Evolutionary conservation across 768 basidiomycete species (phyloP), one percentile per base, ranked within the genome.

Genomic region (Clitopilus passeckerianus): DNA sequence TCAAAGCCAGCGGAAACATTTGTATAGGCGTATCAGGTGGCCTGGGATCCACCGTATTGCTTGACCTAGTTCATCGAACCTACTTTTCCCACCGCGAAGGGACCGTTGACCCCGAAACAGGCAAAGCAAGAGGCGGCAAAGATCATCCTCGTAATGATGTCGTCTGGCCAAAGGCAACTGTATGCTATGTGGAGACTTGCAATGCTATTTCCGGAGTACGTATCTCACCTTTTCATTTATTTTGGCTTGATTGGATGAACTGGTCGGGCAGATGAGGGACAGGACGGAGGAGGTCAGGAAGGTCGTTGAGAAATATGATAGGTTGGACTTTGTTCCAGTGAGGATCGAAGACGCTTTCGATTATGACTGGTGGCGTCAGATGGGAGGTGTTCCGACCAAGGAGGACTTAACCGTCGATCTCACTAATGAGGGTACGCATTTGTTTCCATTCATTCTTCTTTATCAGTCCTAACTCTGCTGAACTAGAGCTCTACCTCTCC

Each of bases 1-100:
- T 90, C 4, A 86, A 84, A 64, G 89, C 91, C 1, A 74, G 81
- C 8, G 90, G 90, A 54, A 85, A 86, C 59, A 73, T 93, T 5
- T 72, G 86, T 8, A 68, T 93, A 16, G 91, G 80, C 0, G 83
- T 86, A 60, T 92, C 91, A n/a, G 91, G 92, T 7, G 91, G 91
- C 1, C 76, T 91, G 0, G 86, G 89, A 4, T 91, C 91, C 0
- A 84, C 86, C 0, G 78, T 90, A 1, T 75, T 93, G 10, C 75
- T 92, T 15, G 87, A 93, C 67, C 74, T 92, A 20, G 76, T 91
- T 1, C 75, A 83, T 24, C 77, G 77, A 64, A 80, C 77, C 18
- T 90, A 89, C 67, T 82, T 88, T 57, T 64, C 75, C 12, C 53
- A 66, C 65, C 52, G 63, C 61, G 54, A 67, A 59, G 24, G 64